Percentiles rank a stretch among this genome's conserved stretches.
Conservation (phyloP, 805 yeast genomes). For the Ogataea haglerorum region DNA sequence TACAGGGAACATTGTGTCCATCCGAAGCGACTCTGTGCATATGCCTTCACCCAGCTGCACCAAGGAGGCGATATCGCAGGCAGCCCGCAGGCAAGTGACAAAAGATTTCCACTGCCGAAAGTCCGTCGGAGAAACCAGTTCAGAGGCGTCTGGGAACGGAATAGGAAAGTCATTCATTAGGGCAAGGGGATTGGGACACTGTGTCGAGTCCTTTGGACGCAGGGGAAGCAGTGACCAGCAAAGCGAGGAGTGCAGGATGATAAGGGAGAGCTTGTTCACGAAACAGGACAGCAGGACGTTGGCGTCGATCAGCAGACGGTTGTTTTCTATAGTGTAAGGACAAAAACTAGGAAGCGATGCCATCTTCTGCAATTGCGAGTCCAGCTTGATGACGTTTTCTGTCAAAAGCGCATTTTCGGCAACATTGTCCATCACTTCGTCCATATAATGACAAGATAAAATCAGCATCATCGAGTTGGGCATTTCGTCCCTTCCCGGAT, state of each 20-base stretch:
- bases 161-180: conserved; percentile 26
- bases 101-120: conserved; percentile 32
- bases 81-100: conserved; percentile 29
- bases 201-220: conserved; percentile 26
- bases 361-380: conserved; percentile 24
- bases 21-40: conserved; percentile 19
- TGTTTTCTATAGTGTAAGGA: conserved; percentile 18
- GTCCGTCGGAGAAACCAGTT: conserved; percentile 18
- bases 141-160: conserved; percentile 16
- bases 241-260: conserved; percentile 29
- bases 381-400: conserved; percentile 24
- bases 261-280: conserved; percentile 27
- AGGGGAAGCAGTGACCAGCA: conserved; percentile 37
- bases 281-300: conserved; percentile 34
- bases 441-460: conserved; percentile 30
- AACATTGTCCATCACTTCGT: conserved; percentile 36
- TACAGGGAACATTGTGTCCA: conserved; percentile 17
- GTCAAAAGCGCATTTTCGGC: conserved; percentile 26
- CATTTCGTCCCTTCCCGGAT: conserved; percentile 10
- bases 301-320: conserved; percentile 34
- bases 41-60: conserved; percentile 41
- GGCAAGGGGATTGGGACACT: conserved; percentile 19
- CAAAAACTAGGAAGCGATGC: conserved; percentile 15
- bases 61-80: conserved; percentile 32
- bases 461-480: conserved; percentile 32